Evolutionary conservation across 176 grass and related monocot genomes (phyloP).

Genomic region (Oryza glumipatula): DNA sequence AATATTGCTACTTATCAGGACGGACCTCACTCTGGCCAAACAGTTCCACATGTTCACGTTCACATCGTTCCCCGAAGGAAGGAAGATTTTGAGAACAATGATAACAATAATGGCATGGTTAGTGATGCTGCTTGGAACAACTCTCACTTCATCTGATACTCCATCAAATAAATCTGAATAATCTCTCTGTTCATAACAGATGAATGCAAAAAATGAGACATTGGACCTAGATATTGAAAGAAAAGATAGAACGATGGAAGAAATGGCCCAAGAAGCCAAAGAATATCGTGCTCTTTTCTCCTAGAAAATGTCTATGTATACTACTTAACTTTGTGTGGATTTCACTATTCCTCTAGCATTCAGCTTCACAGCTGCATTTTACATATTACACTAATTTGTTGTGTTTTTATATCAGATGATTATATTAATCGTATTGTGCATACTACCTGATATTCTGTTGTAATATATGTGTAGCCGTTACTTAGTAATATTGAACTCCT

Average conservation of each 20-base stretch:
- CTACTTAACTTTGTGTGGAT: too few relatives aligned
- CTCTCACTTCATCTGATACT: background rate
- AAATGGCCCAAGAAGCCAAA: constrained; percentile 74
- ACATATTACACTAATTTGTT: background rate
- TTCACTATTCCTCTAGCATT: background rate
- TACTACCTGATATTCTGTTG: background rate
- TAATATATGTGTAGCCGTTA: background rate
- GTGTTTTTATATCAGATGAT: background rate
- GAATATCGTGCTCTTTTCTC: constrained; percentile 74
- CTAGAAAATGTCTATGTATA: background rate
- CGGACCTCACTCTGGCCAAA: constrained; percentile 92
- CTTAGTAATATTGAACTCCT: background rate
- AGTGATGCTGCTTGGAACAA: background rate
- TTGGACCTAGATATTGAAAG: constrained; percentile 83
- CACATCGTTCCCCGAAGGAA: constrained; percentile 80
- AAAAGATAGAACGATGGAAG: constrained; percentile 71
- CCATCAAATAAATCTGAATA: background rate
- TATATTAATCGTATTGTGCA: background rate
- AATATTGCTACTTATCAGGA: constrained; percentile 46
- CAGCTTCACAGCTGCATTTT: background rate
- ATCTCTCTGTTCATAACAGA: constrained; percentile 39
- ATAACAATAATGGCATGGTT: constrained; percentile 35
- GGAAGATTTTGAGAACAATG: constrained; percentile 86
- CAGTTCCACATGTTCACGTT: constrained; percentile 93
- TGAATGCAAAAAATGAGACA: constrained; percentile 85